Conservation (phyloP, 2,329 filamentous ascomycete genomes). For the Diplodia mutila region DNA sequence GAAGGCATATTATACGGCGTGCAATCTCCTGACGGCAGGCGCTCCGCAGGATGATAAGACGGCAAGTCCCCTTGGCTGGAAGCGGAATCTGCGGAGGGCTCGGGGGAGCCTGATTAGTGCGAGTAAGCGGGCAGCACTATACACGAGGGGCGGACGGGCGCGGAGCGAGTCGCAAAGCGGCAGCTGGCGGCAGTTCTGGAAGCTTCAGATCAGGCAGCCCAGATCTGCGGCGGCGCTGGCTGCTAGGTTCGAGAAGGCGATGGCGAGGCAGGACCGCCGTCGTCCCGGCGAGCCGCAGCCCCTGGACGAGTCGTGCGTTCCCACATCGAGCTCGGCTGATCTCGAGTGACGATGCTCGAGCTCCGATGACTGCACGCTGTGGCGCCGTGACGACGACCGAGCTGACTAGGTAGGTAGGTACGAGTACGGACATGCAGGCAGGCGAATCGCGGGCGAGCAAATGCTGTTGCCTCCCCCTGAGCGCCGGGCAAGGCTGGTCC, state of each 20-base stretch:
- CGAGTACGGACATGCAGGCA: too few relatives aligned
- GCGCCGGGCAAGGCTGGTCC: too few relatives aligned
- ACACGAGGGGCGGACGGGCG: not conserved
- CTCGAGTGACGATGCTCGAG: not conserved
- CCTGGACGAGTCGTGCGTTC: conserved; percentile 14
- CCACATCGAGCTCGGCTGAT: not conserved
- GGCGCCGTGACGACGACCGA: too few relatives aligned
- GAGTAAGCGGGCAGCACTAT: not conserved
- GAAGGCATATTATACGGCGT: not conserved
- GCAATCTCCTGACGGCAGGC: conserved; percentile 11
- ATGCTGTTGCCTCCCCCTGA: conserved; percentile 11
- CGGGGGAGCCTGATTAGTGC: not conserved
- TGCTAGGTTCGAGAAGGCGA: conserved; percentile 13
- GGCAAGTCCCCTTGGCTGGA: not conserved
- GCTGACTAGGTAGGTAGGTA: too few relatives aligned
- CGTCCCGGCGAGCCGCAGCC: conserved; percentile 18
- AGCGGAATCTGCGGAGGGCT: not conserved
- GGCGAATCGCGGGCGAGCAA: not conserved
- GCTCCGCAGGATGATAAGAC: not conserved
- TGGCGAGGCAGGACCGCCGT: conserved; percentile 15
- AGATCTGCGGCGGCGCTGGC: conserved; percentile 8
- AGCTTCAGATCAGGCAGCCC: conserved; percentile 1
- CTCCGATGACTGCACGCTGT: too few relatives aligned
- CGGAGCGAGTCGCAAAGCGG: conserved; percentile 16
- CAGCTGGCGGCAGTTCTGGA: conserved; percentile 16